A percentile compares a stretch with the other conserved stretches of the same genome.
These are phyloP conservation scores for Passalora sequoiae DNA, from an alignment of 2,329 filamentous ascomycete species.

Conservation along the genomic window DNA sequence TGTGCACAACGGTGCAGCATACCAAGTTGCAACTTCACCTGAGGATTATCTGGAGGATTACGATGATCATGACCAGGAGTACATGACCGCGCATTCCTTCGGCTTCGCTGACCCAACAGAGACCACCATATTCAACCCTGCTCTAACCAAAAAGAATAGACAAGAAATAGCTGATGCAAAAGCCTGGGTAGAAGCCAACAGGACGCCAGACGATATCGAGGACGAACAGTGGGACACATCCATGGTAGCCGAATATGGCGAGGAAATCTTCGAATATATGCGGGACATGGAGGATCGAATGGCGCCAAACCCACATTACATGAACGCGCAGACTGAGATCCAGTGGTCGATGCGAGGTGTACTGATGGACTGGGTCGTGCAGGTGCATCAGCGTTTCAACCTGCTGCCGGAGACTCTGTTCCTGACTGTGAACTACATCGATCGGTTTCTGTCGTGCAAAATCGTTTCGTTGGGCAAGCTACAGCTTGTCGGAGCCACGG, in stretches of 20 bases:
- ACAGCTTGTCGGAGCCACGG: conserved; percentile 91
- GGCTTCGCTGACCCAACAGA: conserved; percentile 66
- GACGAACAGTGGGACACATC: conserved; percentile 91
- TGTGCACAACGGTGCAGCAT: conserved; percentile 3
- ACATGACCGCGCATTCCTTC: conserved; percentile 71
- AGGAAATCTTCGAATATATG: conserved; percentile 95
- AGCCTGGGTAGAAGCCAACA: conserved; percentile 60
- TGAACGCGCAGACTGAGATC: conserved; percentile 90
- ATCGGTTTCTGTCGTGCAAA: conserved; percentile 91
- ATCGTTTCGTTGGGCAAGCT: conserved; percentile 91
- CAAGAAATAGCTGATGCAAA: conserved; percentile 68
- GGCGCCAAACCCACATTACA: conserved; percentile 87
- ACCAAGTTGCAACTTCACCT: conserved; percentile 13
- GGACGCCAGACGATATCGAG: conserved; percentile 69
- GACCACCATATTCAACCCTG: conserved; percentile 59
- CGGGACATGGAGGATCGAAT: conserved; percentile 77
- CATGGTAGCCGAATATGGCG: conserved; percentile 95
- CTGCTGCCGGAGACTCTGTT: conserved; percentile 93
- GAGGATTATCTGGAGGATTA: conserved; percentile 56
- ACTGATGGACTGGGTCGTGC: conserved; percentile 95
- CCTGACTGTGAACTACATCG: conserved; percentile 92
- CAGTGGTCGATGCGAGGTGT: conserved; percentile 98
- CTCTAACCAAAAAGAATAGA: conserved; percentile 61
- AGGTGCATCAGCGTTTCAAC: conserved; percentile 87
- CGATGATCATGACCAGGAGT: conserved; percentile 64